Evolutionary conservation across 129 eudicot genomes (phyloP).

Genomic region (Chrysanthemum makinoi): DNA sequence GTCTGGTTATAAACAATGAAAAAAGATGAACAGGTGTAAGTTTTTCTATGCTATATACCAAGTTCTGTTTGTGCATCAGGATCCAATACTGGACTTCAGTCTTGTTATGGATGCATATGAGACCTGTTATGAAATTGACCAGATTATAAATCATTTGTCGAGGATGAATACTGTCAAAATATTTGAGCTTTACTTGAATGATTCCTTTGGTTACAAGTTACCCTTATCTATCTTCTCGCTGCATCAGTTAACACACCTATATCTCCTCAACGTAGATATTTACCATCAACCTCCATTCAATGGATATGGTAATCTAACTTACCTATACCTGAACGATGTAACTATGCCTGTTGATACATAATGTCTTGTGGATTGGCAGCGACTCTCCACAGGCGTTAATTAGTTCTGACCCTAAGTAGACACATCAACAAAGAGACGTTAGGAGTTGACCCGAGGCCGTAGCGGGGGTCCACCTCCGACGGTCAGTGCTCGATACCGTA

Average conservation of each 20-base stretch:
- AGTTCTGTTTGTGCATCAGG: neutral
- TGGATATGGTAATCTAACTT: conserved; percentile 12
- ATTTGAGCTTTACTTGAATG: neutral
- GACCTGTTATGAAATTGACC: neutral
- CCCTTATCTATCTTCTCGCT: conserved; percentile 6
- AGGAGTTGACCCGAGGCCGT: too few species aligned
- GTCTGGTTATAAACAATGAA: neutral
- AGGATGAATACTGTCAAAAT: neutral
- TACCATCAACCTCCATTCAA: neutral
- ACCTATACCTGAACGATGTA: conserved; percentile 1
- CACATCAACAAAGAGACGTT: too few species aligned
- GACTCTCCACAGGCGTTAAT: too few species aligned
- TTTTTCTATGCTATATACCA: neutral
- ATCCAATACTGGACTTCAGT: neutral
- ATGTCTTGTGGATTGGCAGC: too few species aligned
- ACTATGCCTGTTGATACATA: too few species aligned
- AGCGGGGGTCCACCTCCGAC: too few species aligned
- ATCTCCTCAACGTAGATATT: neutral
- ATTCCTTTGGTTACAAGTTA: neutral
- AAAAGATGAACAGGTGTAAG: neutral
- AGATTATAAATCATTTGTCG: neutral
- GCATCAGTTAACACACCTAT: conserved; percentile 11
- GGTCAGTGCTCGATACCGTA: too few species aligned
- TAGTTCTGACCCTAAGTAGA: too few species aligned
- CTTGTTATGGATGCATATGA: neutral